A percentile compares a stretch with the other conserved stretches of the same genome.
phyloP scores from a whole-genome alignment of 139 green algal genomes.

The Dunaliella primolecta region DNA sequence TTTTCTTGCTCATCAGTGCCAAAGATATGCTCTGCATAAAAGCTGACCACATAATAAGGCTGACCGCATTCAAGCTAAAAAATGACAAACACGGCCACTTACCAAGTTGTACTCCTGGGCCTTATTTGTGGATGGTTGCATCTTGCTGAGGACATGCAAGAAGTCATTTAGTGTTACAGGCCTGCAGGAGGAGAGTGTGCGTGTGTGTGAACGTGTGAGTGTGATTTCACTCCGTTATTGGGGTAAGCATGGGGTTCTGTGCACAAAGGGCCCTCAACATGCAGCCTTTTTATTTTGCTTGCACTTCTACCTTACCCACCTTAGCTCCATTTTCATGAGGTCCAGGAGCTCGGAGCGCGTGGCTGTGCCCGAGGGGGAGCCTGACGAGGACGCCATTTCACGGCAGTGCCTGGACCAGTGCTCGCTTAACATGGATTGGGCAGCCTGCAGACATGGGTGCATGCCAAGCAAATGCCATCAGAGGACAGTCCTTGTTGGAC shows the following conservation, averaged over 20 bases:
- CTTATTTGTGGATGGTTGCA: slow-evolving; percentile 28
- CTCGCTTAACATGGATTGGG: slow-evolving; percentile 43
- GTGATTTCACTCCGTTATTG: no score
- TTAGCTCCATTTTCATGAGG: neutral
- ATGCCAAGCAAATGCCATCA: no score
- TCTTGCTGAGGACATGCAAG: slow-evolving; percentile 26
- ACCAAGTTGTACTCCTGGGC: slow-evolving; percentile 44
- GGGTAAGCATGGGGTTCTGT: no score
- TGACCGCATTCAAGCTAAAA: no score
- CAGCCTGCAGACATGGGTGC: slow-evolving; percentile 27
- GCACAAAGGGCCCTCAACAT: no score
- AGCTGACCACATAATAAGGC: no score
- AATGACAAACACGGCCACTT: no score
- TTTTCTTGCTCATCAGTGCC: no score
- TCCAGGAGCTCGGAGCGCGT: neutral
- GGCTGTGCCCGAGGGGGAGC: neutral
- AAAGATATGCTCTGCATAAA: no score
- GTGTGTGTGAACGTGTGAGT: no score
- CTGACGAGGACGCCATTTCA: neutral
- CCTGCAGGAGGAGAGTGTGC: neutral
- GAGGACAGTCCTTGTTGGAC: no score
- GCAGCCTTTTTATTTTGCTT: no score
- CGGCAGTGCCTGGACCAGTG: slow-evolving; percentile 27
- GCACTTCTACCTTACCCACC: neutral
- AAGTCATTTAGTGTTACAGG: slow-evolving; percentile 28